These are phyloP conservation scores for Alloteropsis angusta DNA, from an alignment of 202 grass and related monocot species.

Conservation along the genomic window DNA sequence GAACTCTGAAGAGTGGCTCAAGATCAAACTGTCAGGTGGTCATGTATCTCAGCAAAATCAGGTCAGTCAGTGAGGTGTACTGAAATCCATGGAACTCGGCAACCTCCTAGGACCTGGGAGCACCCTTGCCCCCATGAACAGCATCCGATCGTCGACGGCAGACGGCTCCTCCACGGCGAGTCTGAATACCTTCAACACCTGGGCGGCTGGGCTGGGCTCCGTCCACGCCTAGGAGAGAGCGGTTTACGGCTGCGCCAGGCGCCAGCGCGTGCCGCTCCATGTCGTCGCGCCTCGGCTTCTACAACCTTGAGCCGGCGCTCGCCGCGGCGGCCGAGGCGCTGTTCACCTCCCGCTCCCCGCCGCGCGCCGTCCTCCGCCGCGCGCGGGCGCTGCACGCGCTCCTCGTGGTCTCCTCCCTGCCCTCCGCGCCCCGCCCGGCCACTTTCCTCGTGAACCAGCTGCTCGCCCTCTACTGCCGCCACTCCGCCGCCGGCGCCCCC, in stretches of 20 bases:
- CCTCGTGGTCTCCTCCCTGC: conserved; percentile 27
- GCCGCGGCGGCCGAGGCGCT: conserved; percentile 30
- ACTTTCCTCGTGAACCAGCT: conserved; percentile 74
- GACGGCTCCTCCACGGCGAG: too few species aligned
- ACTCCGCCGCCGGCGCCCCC: conserved; percentile 30
- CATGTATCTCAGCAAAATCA: not conserved
- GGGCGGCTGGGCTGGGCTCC: too few species aligned
- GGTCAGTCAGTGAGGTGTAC: too few species aligned
- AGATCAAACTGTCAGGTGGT: not conserved
- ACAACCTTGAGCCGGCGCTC: conserved; percentile 21
- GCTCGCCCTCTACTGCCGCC: conserved; percentile 51
- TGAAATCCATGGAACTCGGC: too few species aligned
- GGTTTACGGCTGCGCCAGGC: too few species aligned
- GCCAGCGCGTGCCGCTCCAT: not conserved
- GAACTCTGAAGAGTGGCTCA: not conserved
- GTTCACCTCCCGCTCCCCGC: not conserved
- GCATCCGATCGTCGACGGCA: too few species aligned
- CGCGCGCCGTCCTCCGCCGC: conserved; percentile 29
- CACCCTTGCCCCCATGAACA: too few species aligned
- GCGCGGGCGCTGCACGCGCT: conserved; percentile 40
- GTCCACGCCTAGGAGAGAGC: too few species aligned
- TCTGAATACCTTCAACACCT: too few species aligned
- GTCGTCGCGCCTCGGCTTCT: conserved; percentile 18
- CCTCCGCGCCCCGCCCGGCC: conserved; percentile 19
- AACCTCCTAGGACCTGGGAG: too few species aligned